phyloP scores from a whole-genome alignment of 2,329 filamentous ascomycete species.

The Samsoniella hepiali region DNA sequence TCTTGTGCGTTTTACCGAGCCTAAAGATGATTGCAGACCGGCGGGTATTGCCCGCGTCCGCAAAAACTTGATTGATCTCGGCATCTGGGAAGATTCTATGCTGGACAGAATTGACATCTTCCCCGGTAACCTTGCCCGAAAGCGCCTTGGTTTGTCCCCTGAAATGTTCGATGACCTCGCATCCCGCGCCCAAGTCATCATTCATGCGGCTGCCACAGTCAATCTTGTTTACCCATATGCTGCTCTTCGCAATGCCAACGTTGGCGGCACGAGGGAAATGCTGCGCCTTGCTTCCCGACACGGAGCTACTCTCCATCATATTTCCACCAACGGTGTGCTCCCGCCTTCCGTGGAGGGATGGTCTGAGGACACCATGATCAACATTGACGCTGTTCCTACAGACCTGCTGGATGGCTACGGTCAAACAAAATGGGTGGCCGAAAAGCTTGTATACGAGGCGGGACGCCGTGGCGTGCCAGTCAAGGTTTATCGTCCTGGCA shows the following conservation, averaged over 20 bases:
- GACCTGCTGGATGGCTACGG: constrained; percentile 72
- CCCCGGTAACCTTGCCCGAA: constrained; percentile 67
- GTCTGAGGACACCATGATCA: constrained; percentile 65
- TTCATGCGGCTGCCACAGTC: constrained; percentile 75
- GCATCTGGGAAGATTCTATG: constrained; percentile 72
- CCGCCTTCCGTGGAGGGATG: constrained; percentile 68
- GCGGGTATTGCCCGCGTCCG: constrained; percentile 70
- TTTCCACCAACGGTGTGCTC: constrained; percentile 78
- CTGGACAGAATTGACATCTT: constrained; percentile 75
- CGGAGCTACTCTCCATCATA: constrained; percentile 71
- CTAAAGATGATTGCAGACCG: constrained; percentile 59
- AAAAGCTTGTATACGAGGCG: constrained; percentile 70
- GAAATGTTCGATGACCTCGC: constrained; percentile 65
- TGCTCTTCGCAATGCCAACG: constrained; percentile 68
- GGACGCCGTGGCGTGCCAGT: constrained; percentile 65
- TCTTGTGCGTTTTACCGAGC: constrained; percentile 69
- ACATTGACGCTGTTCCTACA: constrained; percentile 64
- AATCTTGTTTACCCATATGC: constrained; percentile 81
- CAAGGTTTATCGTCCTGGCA: constrained; percentile 69
- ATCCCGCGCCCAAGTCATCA: constrained; percentile 64
- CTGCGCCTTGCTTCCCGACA: constrained; percentile 65
- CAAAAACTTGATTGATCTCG: constrained; percentile 72
- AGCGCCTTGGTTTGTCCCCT: constrained; percentile 63
- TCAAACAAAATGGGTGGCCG: constrained; percentile 79
- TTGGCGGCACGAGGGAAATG: constrained; percentile 74